These are phyloP conservation scores for Neonectria hederae DNA, from an alignment of 2,329 filamentous ascomycete species.

Conservation along the genomic window DNA sequence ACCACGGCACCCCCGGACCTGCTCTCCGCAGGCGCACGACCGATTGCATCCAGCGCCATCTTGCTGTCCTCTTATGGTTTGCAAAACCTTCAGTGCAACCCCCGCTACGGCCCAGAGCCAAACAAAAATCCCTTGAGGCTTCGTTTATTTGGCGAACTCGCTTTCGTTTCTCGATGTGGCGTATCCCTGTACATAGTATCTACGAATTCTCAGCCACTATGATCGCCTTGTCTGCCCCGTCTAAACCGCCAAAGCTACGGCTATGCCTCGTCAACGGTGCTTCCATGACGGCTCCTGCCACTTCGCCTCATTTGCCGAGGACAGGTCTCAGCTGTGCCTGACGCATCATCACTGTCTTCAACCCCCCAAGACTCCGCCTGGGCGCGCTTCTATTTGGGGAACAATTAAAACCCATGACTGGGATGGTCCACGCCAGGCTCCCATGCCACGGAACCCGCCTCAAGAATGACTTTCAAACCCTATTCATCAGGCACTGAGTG, in stretches of 20 bases:
- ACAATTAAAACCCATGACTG: conserved; percentile 6
- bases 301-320: conserved; percentile 28
- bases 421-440: conserved; percentile 1
- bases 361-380: conserved; percentile 25
- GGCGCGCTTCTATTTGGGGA: conserved; percentile 37
- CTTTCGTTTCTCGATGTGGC: conserved; percentile 21
- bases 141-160: not conserved
- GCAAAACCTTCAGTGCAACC: conserved; percentile 5
- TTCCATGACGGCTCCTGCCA: conserved; percentile 29
- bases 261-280: conserved; percentile 28
- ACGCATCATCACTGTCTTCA: conserved; percentile 20
- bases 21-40: conserved; percentile 34
- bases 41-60: conserved; percentile 38
- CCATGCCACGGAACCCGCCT: conserved; percentile 5
- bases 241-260: conserved; percentile 20
- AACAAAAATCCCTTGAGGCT: not conserved
- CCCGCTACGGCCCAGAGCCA: not conserved
- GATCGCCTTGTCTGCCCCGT: conserved; percentile 21
- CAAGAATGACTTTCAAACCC: conserved; percentile 6
- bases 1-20: conserved; percentile 36
- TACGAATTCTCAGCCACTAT: conserved; percentile 35
- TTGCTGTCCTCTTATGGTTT: conserved; percentile 18
- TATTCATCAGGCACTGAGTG: conserved; percentile 7
- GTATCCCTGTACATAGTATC: conserved; percentile 13
- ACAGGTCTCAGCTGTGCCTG: conserved; percentile 21